A percentile compares a stretch with the other conserved stretches of the same genome.
Conservation (phyloP, 2,329 filamentous ascomycete genomes). For the Phaeosphaeriaceae sp. region DNA sequence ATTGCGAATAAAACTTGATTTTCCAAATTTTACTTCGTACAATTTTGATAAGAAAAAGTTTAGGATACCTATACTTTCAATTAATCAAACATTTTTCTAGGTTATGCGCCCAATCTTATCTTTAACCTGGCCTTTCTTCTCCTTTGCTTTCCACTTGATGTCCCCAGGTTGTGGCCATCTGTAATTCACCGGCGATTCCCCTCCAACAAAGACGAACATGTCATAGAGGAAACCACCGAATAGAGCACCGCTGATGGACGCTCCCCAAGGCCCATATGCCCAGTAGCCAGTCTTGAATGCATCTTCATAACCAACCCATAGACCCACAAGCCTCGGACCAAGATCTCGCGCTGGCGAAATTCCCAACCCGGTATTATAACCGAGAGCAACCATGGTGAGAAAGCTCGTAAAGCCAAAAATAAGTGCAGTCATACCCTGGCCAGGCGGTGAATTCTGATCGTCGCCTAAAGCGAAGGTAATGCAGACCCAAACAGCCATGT, state of each 20-base stretch:
- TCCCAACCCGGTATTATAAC: conserved; percentile 47
- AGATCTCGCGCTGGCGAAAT: conserved; percentile 76
- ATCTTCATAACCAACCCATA: conserved; percentile 70
- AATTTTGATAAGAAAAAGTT: too few relatives aligned
- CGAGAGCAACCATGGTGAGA: conserved; percentile 32
- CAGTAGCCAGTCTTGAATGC: conserved; percentile 36
- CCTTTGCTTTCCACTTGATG: conserved; percentile 22
- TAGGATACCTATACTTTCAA: too few relatives aligned
- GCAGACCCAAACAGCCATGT: conserved; percentile 71
- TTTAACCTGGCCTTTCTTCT: conserved; percentile 22
- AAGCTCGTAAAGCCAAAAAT: conserved; percentile 35
- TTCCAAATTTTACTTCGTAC: too few relatives aligned
- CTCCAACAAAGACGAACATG: conserved; percentile 39
- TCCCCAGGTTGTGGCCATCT: conserved; percentile 34
- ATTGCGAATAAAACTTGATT: too few relatives aligned
- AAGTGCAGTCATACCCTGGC: conserved; percentile 58
- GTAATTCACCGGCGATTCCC: conserved; percentile 40
- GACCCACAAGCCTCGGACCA: conserved; percentile 70
- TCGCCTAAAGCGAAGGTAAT: conserved; percentile 70
- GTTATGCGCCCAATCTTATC: conserved; percentile 21
- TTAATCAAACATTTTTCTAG: neutral
- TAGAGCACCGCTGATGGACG: conserved; percentile 31
- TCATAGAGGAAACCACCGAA: conserved; percentile 40
- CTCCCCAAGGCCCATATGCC: conserved; percentile 36
- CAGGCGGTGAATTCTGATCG: conserved; percentile 53